Conservation (phyloP, 345 rosid genomes). For the Brassica incana region DNA sequence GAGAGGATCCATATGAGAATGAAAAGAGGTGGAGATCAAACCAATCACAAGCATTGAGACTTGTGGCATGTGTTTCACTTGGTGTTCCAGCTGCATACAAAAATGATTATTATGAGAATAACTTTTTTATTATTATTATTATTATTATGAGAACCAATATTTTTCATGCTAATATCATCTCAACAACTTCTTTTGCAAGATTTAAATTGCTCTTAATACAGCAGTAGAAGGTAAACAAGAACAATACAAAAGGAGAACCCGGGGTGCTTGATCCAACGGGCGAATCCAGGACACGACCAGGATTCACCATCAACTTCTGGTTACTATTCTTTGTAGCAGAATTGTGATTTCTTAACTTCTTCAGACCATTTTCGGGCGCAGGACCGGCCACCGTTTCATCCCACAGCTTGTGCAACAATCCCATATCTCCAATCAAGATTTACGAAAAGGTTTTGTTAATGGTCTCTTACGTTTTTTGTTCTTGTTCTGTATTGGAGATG, state of each 20-base stretch:
- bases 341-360: slow-evolving; percentile 53
- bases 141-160: too few species aligned
- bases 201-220: neutral
- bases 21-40: slow-evolving; percentile 27
- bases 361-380: slow-evolving; percentile 67
- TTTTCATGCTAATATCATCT: neutral
- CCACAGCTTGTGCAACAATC: slow-evolving; percentile 82
- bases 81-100: slow-evolving; percentile 65
- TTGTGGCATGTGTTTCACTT: slow-evolving; percentile 54
- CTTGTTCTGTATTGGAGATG: slow-evolving; percentile 26
- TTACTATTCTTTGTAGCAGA: slow-evolving; percentile 6
- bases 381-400: slow-evolving; percentile 96
- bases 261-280: slow-evolving; percentile 49
- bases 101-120: neutral
- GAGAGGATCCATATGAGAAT: neutral
- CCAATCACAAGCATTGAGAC: slow-evolving; percentile 66
- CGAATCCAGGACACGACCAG: slow-evolving; percentile 44
- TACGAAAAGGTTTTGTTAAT: neutral
- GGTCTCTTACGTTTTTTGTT: neutral
- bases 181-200: neutral
- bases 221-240: neutral
- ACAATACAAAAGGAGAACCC: slow-evolving; percentile 39
- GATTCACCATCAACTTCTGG: slow-evolving; percentile 41
- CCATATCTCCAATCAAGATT: slow-evolving; percentile 42
- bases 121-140: too few species aligned